Percentiles rank a stretch among this genome's conserved stretches.
These are phyloP conservation scores for Eimeria necatrix DNA, from an alignment of 169 alveolate species.

Conservation along the genomic window DNA sequence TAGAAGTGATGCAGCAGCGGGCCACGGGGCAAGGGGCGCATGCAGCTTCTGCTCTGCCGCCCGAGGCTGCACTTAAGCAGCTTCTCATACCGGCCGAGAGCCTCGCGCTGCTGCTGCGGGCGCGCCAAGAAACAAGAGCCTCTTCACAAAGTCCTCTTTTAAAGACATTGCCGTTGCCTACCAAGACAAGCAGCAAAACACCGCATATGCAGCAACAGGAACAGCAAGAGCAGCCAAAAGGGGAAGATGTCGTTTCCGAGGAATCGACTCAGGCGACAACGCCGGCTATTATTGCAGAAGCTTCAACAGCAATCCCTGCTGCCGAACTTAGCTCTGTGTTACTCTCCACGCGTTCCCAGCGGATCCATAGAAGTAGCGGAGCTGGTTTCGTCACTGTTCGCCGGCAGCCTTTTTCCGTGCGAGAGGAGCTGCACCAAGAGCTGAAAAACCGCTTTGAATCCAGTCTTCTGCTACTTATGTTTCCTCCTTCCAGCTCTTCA, in stretches of 20 bases:
- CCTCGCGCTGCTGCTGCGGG: conserved; percentile 27
- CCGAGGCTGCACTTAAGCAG: conserved; percentile 45
- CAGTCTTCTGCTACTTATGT: conserved; percentile 33
- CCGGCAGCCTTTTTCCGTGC: conserved; percentile 48
- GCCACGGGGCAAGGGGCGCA: background rate
- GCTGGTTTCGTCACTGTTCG: conserved; percentile 47
- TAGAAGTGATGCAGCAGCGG: conserved; percentile 60
- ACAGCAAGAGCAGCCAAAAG: background rate
- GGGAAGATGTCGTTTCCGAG: conserved; percentile 35
- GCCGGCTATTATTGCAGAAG: background rate
- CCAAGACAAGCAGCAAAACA: background rate
- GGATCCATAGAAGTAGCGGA: conserved; percentile 73
- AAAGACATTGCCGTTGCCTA: background rate
- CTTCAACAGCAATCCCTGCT: background rate
- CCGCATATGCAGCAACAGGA: background rate
- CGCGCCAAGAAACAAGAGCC: conserved; percentile 3
- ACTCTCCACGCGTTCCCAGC: conserved; percentile 70
- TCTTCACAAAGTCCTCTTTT: background rate
- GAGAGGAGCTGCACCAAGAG: conserved; percentile 57
- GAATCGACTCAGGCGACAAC: conserved; percentile 22
- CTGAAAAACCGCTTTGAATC: conserved; percentile 42
- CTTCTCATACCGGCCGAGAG: background rate
- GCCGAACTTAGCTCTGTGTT: background rate
- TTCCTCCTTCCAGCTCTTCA: conserved; percentile 41
- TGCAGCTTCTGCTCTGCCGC: background rate